Evolutionary conservation across 371 early-diverging fungal species (phyloP), one percentile per base, ranked within the genome.

Genomic region (Lichtheimia corymbifera): DNA sequence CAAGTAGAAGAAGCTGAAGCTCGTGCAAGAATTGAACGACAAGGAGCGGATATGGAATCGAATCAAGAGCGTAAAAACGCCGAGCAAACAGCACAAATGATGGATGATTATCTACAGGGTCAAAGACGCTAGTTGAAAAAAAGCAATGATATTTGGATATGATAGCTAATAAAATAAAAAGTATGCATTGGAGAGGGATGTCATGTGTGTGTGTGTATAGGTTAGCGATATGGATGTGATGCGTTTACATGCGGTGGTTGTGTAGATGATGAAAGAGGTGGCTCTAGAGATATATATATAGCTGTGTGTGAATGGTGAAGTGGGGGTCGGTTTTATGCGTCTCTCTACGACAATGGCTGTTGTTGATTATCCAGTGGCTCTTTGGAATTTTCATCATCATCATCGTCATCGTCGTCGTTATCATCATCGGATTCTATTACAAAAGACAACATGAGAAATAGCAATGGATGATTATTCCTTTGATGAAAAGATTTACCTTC

Each of bases 1-100:
- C 49, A 55, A 22, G 55, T 62, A 30, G 62, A 54, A 12, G 44
- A 55, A n/a, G 15, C 52, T 20, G 62, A 62, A 50, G 55, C 50
- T 47, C 41, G 40, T 22, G 62, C 27, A 50, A 54, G 62, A 18
- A 18, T 18, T 50, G 62, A 62, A 42, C 62, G 62, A 18, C 17
- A 49, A 24, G 35, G 20, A 14, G 18, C 43, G 15, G 45, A 24
- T 28, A 0, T 35, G 35, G 54, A 54, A 18, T 27, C 42, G 5
- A 3, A 42, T 25, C 50, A 59, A 17, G 62, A 47, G 20, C 54
- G 49, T 25, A 24, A 61, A 14, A 62, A 62, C 40, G 62, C 62
- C 4, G 27, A 40, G 27, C 35, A 62, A 27, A 62, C 62, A 2
- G 62, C 62, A 3, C 45, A 62, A 7, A 62, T 62, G 20, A 27